phyloP scores from a whole-genome alignment of 2,329 filamentous ascomycete genomes.

The Ascochyta pisi region DNA sequence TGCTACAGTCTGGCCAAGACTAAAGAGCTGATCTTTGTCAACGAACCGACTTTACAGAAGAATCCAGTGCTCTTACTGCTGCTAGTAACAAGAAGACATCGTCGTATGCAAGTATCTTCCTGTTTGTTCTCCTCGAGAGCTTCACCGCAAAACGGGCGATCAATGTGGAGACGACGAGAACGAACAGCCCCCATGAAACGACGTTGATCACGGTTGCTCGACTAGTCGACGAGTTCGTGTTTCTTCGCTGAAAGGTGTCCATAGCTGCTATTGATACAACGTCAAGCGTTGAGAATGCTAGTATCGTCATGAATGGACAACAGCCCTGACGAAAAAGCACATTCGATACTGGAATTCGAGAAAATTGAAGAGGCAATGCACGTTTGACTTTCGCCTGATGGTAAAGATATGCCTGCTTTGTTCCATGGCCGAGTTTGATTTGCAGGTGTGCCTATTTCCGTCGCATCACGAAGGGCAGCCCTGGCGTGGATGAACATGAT shows the following conservation, averaged over 20 bases:
- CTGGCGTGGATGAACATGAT: not conserved
- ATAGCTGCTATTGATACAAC: constrained; percentile 19
- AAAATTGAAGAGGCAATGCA: not conserved
- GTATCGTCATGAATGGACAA: not conserved
- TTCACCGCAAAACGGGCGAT: constrained; percentile 37
- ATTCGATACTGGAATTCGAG: no score
- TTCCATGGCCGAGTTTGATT: constrained; percentile 4
- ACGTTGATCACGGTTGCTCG: constrained; percentile 29
- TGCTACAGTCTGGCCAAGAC: constrained; percentile 36
- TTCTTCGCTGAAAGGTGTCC: constrained; percentile 20
- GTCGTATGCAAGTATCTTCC: constrained; percentile 25
- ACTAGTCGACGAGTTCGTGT: constrained; percentile 15
- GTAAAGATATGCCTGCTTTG: not conserved
- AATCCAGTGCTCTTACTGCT: constrained; percentile 21
- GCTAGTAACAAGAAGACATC: constrained; percentile 37
- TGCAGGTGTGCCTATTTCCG: not conserved
- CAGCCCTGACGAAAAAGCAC: not conserved
- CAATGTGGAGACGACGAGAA: constrained; percentile 29
- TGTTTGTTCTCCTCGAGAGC: constrained; percentile 27
- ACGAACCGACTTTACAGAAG: accelerated
- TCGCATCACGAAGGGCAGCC: not conserved
- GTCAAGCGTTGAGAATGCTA: not conserved
- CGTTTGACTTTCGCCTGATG: no score
- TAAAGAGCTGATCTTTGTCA: constrained; percentile 30
- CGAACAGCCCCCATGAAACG: constrained; percentile 39